phyloP scores from a whole-genome alignment of 73 alveolate genomes.

The Paramecium pentaurelia region DNA sequence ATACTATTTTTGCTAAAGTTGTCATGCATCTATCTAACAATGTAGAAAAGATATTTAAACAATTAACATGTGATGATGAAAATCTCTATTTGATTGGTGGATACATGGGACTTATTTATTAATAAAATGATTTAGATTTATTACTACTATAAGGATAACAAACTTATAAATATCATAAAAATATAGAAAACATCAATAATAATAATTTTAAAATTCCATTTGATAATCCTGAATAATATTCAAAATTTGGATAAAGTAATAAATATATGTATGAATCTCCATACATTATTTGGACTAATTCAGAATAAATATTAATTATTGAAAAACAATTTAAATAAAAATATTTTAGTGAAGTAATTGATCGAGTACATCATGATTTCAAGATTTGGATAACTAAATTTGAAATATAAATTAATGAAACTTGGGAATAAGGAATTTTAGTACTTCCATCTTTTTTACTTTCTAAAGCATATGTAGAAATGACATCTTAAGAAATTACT shows the following conservation, averaged over 20 bases:
- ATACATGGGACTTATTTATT: background rate
- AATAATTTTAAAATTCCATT: background rate
- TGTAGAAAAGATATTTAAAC: background rate
- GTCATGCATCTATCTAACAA: background rate
- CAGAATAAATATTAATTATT: background rate
- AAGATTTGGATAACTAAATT: conserved; percentile 21
- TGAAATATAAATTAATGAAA: background rate
- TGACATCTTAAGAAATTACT: background rate
- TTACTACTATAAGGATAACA: background rate
- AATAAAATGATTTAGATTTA: background rate
- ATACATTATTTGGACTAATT: background rate
- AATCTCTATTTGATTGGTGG: background rate
- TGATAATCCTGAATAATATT: conserved; percentile 5
- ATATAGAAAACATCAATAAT: background rate
- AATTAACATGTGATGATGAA: conserved; percentile 19
- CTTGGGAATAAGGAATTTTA: background rate
- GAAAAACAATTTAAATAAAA: background rate
- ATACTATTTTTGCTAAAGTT: conserved; percentile 10
- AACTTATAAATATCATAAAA: background rate
- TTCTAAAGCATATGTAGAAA: background rate
- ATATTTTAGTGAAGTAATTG: background rate
- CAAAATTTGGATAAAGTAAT: background rate
- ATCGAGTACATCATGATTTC: background rate
- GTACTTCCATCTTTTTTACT: background rate
- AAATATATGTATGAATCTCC: conserved; percentile 5